These are phyloP conservation scores for Tanacetum coccineum DNA, from an alignment of 129 eudicot genomes.

Conservation along the genomic window DNA sequence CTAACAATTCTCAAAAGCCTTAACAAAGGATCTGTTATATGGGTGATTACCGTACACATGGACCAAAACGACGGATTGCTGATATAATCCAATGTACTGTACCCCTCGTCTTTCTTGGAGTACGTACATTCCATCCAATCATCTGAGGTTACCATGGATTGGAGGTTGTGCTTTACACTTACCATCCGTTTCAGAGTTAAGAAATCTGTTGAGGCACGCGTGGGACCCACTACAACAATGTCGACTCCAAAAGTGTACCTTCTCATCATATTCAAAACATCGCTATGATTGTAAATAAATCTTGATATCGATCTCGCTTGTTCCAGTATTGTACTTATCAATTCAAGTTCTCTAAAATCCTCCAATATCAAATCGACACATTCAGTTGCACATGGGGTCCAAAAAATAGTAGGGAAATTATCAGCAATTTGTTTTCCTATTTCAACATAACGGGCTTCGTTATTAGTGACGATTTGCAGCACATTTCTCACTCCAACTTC, in stretches of 20 bases:
- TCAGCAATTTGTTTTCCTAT: constrained; percentile 62
- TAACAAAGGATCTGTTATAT: constrained; percentile 30
- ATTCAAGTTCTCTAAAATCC: constrained; percentile 65
- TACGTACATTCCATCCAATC: constrained; percentile 89
- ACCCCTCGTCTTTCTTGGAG: too few species aligned
- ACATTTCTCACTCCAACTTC: constrained; percentile 82
- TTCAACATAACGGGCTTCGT: constrained; percentile 52
- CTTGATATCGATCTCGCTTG: constrained; percentile 76
- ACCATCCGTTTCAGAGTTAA: constrained; percentile 72
- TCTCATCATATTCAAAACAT: constrained; percentile 83
- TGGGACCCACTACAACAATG: constrained; percentile 58
- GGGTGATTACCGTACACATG: constrained; percentile 45
- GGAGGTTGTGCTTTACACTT: constrained; percentile 63
- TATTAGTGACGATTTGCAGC: constrained; percentile 68
- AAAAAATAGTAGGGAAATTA: constrained; percentile 56
- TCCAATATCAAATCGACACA: constrained; percentile 69
- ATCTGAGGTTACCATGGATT: constrained; percentile 81
- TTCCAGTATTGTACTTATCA: constrained; percentile 59
- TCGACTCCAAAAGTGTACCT: constrained; percentile 77
- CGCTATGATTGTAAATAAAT: constrained; percentile 61
- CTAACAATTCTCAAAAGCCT: too few species aligned
- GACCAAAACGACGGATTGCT: too few species aligned
- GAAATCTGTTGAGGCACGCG: constrained; percentile 58
- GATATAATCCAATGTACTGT: too few species aligned
- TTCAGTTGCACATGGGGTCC: constrained; percentile 92